Evolutionary conservation across 768 basidiomycete genomes (phyloP).

Genomic region (Lyophyllum decastes): DNA sequence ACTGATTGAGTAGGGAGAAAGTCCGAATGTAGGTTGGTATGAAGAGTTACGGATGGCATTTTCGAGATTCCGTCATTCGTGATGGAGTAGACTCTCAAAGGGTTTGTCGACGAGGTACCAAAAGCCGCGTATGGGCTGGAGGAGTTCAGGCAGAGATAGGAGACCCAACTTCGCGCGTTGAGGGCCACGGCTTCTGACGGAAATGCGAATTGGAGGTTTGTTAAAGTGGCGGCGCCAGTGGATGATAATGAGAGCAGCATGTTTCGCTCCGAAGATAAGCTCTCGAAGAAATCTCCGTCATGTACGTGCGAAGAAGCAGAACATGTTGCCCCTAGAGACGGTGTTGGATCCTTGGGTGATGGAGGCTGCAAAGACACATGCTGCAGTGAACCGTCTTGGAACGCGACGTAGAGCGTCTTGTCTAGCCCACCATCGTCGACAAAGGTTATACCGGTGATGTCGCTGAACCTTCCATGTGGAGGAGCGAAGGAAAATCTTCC

Average conservation of each 20-base stretch:
- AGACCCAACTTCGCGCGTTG: slow-evolving; percentile 60
- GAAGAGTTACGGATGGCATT: slow-evolving; percentile 50
- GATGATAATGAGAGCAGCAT: slow-evolving; percentile 60
- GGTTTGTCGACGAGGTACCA: slow-evolving; percentile 60
- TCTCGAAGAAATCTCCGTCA: slow-evolving; percentile 53
- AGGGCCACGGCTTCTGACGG: slow-evolving; percentile 41
- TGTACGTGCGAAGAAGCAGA: slow-evolving; percentile 25
- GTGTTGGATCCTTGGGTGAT: slow-evolving; percentile 13
- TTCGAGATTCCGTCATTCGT: slow-evolving; percentile 44
- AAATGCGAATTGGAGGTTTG: slow-evolving; percentile 20
- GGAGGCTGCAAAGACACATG: slow-evolving; percentile 33
- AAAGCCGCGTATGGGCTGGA: slow-evolving; percentile 66
- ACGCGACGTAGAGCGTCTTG: slow-evolving; percentile 53
- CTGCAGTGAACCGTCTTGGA: slow-evolving; percentile 60
- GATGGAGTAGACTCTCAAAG: slow-evolving; percentile 61
- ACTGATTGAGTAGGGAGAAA: slow-evolving; percentile 20
- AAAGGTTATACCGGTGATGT: slow-evolving; percentile 59
- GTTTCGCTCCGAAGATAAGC: slow-evolving; percentile 47
- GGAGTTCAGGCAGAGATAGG: slow-evolving; percentile 52
- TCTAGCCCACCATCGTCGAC: slow-evolving; percentile 45
- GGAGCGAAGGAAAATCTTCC: slow-evolving; percentile 41
- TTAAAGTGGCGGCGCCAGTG: slow-evolving; percentile 46
- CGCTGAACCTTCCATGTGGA: slow-evolving; percentile 33
- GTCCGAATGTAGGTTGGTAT: slow-evolving; percentile 30
- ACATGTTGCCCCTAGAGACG: slow-evolving; percentile 19